Percentiles rank a stretch among this genome's conserved stretches.
Conservation (phyloP, 345 rosid species). For the Aquilaria sinensis region DNA sequence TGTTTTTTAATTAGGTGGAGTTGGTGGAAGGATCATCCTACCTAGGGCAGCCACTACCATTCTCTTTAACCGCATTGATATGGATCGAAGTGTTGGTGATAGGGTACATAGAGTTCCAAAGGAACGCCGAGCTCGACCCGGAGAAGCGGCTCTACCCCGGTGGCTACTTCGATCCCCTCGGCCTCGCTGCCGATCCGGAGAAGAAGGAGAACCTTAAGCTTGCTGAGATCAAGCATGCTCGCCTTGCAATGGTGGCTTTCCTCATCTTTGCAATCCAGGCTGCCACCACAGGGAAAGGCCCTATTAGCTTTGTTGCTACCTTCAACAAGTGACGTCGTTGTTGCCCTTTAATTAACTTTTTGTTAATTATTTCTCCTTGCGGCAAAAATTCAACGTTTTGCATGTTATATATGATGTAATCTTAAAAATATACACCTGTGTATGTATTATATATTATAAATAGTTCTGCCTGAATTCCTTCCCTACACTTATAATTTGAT, state of each 20-base stretch:
- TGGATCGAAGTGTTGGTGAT: conserved; percentile 77
- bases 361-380: no score
- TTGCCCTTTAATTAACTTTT: no score
- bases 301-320: conserved; percentile 69
- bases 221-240: conserved; percentile 82
- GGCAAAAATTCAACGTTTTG: no score
- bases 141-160: conserved; percentile 76
- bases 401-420: no score
- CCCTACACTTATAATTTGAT: no score
- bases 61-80: conserved; percentile 74
- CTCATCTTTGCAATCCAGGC: conserved; percentile 74
- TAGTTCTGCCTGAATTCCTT: no score
- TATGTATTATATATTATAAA: no score
- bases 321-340: conserved; percentile 31
- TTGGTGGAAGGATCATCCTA: conserved; percentile 87
- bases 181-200: conserved; percentile 70
- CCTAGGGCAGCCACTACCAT: conserved; percentile 89
- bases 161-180: conserved; percentile 79
- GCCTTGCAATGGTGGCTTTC: conserved; percentile 86
- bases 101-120: conserved; percentile 58
- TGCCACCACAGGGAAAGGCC: conserved; percentile 75
- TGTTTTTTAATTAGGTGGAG: conserved; percentile 52
- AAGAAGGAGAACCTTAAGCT: conserved; percentile 54
- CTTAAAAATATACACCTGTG: no score
- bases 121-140: conserved; percentile 72